Evolutionary conservation across 1,284 basidiomycete species (phyloP).

Genomic region (Apiotrichum gracile): DNA sequence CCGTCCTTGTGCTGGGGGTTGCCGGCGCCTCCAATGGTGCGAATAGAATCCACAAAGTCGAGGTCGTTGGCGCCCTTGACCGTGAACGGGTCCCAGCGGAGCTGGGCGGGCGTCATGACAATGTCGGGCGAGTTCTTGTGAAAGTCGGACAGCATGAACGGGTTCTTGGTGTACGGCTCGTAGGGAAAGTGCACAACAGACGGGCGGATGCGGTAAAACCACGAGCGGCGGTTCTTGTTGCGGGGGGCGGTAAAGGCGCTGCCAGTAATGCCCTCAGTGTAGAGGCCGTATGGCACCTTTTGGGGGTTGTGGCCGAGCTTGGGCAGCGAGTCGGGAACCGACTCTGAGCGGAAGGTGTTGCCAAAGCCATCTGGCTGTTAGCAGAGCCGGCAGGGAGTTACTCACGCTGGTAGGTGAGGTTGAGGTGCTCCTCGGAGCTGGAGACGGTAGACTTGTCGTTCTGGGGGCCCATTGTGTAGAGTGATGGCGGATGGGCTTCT

Average conservation of each 20-base stretch:
- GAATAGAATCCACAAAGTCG: constrained; percentile 60
- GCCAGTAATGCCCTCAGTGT: constrained; percentile 57
- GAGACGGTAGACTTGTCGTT: too few species aligned
- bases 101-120: constrained; percentile 54
- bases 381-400: constrained; percentile 46
- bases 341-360: constrained; percentile 12
- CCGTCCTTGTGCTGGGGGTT: constrained; percentile 59
- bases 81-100: constrained; percentile 59
- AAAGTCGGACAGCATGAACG: constrained; percentile 3
- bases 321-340: constrained; percentile 45
- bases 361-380: constrained; percentile 6
- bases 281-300: constrained; percentile 58
- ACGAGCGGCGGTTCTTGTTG: constrained; percentile 51
- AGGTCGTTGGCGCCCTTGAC: constrained; percentile 48
- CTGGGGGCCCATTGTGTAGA: too few species aligned
- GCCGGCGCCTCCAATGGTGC: constrained; percentile 61
- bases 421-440: background rate
- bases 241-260: constrained; percentile 58
- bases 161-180: constrained; percentile 7
- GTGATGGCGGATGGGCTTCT: too few species aligned
- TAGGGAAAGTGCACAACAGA: constrained; percentile 56
- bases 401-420: constrained; percentile 3
- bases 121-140: constrained; percentile 3
- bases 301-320: constrained; percentile 59
- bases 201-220: constrained; percentile 50